These are phyloP conservation scores for Talaromyces sp. DNA, from an alignment of 2,329 filamentous ascomycete genomes.

Conservation along the genomic window DNA sequence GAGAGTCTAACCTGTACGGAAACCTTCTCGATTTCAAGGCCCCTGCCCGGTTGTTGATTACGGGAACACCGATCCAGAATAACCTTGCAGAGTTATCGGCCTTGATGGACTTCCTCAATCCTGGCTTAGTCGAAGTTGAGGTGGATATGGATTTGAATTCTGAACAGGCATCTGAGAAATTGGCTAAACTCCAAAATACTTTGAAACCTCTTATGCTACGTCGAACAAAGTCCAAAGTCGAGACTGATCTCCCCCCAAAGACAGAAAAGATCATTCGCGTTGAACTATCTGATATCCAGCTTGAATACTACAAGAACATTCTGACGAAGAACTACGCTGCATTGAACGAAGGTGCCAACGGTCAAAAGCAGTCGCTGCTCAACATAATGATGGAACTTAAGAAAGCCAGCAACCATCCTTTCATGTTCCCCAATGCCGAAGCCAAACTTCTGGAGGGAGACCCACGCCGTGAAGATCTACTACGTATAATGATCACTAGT, in stretches of 20 bases:
- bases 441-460: slow-evolving; percentile 80
- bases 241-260: slow-evolving; percentile 93
- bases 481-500: slow-evolving; percentile 90
- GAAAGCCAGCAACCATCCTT: slow-evolving; percentile 97
- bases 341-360: slow-evolving; percentile 81
- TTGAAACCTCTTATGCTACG: slow-evolving; percentile 94
- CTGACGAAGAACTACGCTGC: slow-evolving; percentile 94
- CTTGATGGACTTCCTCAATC: slow-evolving; percentile 92
- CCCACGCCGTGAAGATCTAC: slow-evolving; percentile 77
- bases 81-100: slow-evolving; percentile 89
- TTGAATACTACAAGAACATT: slow-evolving; percentile 99
- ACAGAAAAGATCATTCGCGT: slow-evolving; percentile 99
- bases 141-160: slow-evolving; percentile 83
- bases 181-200: slow-evolving; percentile 76
- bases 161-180: slow-evolving; percentile 78
- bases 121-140: slow-evolving; percentile 87
- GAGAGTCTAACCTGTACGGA: slow-evolving; percentile 86
- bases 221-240: slow-evolving; percentile 94
- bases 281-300: slow-evolving; percentile 89
- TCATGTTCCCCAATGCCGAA: slow-evolving; percentile 94
- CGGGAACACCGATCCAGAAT: slow-evolving; percentile 95
- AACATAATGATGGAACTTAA: slow-evolving; percentile 99
- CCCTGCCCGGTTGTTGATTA: slow-evolving; percentile 87
- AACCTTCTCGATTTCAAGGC: slow-evolving; percentile 82
- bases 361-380: slow-evolving; percentile 88